Evolutionary conservation across 1,139 yeast species (phyloP).

Genomic region (Candida sojae): DNA sequence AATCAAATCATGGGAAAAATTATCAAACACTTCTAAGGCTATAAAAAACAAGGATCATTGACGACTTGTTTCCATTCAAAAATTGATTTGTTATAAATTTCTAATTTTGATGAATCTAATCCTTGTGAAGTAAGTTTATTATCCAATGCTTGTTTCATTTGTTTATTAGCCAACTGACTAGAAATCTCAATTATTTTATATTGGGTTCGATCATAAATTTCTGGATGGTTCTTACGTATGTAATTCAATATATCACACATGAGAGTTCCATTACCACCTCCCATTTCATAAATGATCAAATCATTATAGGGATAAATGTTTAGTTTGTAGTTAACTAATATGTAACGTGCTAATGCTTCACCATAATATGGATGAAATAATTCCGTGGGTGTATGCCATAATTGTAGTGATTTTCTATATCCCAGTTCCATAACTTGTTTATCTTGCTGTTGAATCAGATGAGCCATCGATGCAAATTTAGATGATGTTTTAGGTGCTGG

Average conservation of each 20-base stretch:
- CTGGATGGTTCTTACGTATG: constrained; percentile 65
- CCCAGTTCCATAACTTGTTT: constrained; percentile 13
- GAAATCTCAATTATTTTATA: constrained; percentile 82
- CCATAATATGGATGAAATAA: constrained; percentile 83
- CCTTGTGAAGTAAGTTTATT: constrained; percentile 37
- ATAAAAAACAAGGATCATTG: constrained; percentile 75
- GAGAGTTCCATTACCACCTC: constrained; percentile 88
- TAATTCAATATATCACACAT: constrained; percentile 78
- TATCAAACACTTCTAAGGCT: constrained; percentile 85
- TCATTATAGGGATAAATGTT: constrained; percentile 63
- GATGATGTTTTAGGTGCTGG: constrained; percentile 14
- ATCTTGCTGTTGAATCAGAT: constrained; percentile 24
- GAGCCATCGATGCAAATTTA: constrained; percentile 37
- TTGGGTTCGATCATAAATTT: constrained; percentile 64
- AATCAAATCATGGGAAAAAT: constrained; percentile 79
- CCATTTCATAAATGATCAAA: constrained; percentile 79
- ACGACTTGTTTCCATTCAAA: constrained; percentile 71
- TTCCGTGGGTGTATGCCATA: constrained; percentile 93
- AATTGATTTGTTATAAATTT: constrained; percentile 71
- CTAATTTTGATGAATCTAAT: constrained; percentile 52
- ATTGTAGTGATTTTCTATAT: constrained; percentile 51
- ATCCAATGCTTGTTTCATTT: constrained; percentile 41
- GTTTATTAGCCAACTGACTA: constrained; percentile 65
- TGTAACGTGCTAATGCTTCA: constrained; percentile 75
- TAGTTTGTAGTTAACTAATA: constrained; percentile 65